These are phyloP conservation scores for Tuber microsphaerosporum DNA, from an alignment of 495 filamentous ascomycete species.

Conservation along the genomic window DNA sequence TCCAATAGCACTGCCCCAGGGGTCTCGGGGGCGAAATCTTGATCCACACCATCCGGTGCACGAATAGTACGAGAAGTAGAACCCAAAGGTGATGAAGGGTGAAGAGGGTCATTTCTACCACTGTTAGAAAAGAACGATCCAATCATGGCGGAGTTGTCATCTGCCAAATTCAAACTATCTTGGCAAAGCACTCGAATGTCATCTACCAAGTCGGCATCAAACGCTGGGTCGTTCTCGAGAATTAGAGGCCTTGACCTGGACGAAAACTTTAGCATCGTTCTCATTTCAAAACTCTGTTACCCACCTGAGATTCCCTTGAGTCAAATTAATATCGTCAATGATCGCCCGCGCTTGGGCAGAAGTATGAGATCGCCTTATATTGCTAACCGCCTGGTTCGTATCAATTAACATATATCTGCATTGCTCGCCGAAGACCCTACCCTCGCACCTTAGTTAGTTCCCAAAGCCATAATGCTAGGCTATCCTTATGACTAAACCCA, in stretches of 20 bases:
- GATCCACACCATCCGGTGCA: slow-evolving; percentile 45
- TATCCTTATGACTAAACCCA: not conserved
- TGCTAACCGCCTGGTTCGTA: not conserved
- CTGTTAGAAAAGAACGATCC: not conserved
- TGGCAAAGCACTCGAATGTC: slow-evolving; percentile 27
- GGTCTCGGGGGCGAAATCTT: slow-evolving; percentile 40
- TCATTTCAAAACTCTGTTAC: not conserved
- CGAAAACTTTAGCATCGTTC: not conserved
- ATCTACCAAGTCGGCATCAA: slow-evolving; percentile 55
- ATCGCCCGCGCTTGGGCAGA: slow-evolving; percentile 54
- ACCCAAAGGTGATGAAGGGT: slow-evolving; percentile 9
- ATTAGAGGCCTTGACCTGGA: slow-evolving; percentile 38
- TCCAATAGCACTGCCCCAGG: slow-evolving; percentile 40
- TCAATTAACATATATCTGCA: slow-evolving; percentile 64
- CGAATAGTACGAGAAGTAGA: slow-evolving; percentile 31
- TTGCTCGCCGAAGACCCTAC: not conserved
- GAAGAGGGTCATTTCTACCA: not conserved
- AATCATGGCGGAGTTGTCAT: slow-evolving; percentile 42
- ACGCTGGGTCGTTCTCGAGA: slow-evolving; percentile 77
- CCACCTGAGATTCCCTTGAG: slow-evolving; percentile 29
- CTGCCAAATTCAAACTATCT: slow-evolving; percentile 37
- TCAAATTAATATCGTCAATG: slow-evolving; percentile 52
- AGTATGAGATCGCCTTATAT: not conserved
- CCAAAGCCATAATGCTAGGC: not conserved
- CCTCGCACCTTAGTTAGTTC: not conserved